Base-by-base conservation (phyloP, 176 grass and related monocot genomes). In the Eleusine coracana region DNA sequence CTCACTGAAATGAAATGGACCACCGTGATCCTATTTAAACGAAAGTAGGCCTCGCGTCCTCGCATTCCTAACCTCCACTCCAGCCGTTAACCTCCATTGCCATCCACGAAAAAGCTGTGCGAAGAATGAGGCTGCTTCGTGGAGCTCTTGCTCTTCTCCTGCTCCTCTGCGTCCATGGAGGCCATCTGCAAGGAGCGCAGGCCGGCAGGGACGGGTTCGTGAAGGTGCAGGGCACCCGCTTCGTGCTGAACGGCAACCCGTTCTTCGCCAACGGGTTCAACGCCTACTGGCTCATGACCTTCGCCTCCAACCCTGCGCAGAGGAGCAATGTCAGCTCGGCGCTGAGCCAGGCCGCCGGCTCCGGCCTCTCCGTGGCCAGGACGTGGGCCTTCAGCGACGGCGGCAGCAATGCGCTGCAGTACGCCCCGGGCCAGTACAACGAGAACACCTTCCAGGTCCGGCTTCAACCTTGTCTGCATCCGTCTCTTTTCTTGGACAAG, bases 231-330 rank as follows among this genome's bases (percentile, higher is more conserved):
- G 91, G 93, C 39, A 87, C 92, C 7, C 97, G 88, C 2, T 99
- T 99, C 89, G 87, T 92, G 52, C 38, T 87, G 11, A 84, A 99
- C 80, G 91, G 97, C n/a, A 83, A 77, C 83, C 93, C 93, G 16
- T 96, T 92, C 84, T 96, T 89, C 65, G 91, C 93, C 41, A 96
- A 96, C 77, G 97, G 97, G 13, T 99, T 94, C 91, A 99, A 99
- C 78, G 91, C 97, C 45, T 99, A 99, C 81, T 99, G 97, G 97
- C 87, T 99, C 76, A 99, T 94, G 91, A 76, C 83, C 48, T 7
- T 99, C 36, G 91, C 83, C 73, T 81, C 91, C 38, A 85, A 96
- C 83, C 89, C 89, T 20, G 37, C 87, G 70, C 93, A 87, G 89
- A 88, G 83, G 61, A 75, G 73, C 31, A 99, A 94, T 80, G 87